Percentiles rank a stretch among this genome's conserved stretches.
phyloP scores from a whole-genome alignment of 768 basidiomycete genomes.

The Mycena rosella region DNA sequence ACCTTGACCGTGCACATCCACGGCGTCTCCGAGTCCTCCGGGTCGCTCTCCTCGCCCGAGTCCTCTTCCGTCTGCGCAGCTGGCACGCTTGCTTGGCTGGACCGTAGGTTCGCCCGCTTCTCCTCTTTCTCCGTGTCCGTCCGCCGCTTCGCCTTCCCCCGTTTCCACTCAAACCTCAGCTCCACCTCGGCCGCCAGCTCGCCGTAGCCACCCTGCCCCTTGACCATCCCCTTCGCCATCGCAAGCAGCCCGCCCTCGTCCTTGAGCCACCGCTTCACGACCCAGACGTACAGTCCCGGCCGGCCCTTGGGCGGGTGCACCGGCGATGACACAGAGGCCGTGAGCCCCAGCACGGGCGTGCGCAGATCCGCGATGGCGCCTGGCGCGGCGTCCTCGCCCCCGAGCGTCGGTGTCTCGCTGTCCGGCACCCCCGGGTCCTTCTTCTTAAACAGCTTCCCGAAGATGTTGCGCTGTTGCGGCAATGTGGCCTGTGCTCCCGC shows the following conservation, averaged over 20 bases:
- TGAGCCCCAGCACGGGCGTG: conserved; percentile 28
- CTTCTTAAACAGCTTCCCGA: conserved; percentile 80
- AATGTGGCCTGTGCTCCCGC: too few species aligned
- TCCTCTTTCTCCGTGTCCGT: conserved; percentile 43
- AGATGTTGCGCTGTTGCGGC: conserved; percentile 69
- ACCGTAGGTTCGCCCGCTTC: conserved; percentile 19
- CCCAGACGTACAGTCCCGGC: conserved; percentile 80
- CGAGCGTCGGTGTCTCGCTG: conserved; percentile 40
- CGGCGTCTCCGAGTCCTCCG: conserved; percentile 88
- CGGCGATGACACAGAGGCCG: conserved; percentile 31
- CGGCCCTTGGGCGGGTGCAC: conserved; percentile 41
- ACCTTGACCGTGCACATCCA: conserved; percentile 92
- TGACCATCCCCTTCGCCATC: conserved; percentile 36
- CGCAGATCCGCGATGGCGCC: background rate
- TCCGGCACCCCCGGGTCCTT: conserved; percentile 50
- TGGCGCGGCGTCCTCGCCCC: background rate
- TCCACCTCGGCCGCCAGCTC: conserved; percentile 64
- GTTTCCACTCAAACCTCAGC: conserved; percentile 85
- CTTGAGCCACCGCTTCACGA: conserved; percentile 82
- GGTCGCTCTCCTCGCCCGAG: conserved; percentile 87
- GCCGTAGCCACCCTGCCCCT: conserved; percentile 20
- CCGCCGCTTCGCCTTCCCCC: conserved; percentile 54
- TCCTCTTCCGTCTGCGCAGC: conserved; percentile 49
- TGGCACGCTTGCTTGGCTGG: conserved; percentile 24
- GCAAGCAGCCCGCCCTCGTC: conserved; percentile 58